Evolutionary conservation across 1,284 basidiomycete genomes (phyloP), one percentile per base, ranked within the genome.

Genomic region (Trichosporon coremiiforme): DNA sequence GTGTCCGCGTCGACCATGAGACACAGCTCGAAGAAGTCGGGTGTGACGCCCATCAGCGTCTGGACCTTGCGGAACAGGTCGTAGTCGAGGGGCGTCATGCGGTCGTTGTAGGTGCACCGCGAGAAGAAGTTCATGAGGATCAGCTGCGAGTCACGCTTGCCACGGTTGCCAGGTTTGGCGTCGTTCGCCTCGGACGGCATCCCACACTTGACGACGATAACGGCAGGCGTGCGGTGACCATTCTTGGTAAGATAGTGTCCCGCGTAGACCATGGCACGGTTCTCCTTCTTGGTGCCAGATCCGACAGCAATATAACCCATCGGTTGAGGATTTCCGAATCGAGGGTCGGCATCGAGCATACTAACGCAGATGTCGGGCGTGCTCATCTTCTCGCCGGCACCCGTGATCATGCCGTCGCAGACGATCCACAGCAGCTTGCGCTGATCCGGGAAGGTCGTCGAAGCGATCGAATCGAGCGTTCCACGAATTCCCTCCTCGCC

Each of bases 111-210:
- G 13, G 97, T 99, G 77, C 98, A 95, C 64, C 93, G 90, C 67
- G 94, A 95, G 86, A 99, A 98, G 84, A 99, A 99, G 85, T 98
- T 98, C 96, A 99, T 99, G 76, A 99, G 87, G 78, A 99, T 93
- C 78, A 99, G 91, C 81, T 99, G 97, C 83, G 94, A 95, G 85
- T 99, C 97, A 66, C 97, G 92, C 84, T 99, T 99, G 75, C 97
- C 97, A 75, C 97, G 88, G 85, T 99, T 99, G 17, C 97, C 97
- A 1, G 96, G 94, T n/a, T n/a, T 99, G 85, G 90, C 91, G 73
- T 95, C 94, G 15, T 86, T 85, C 17, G 91, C 90, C 81, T 98
- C 95, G 66, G 85, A 85, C 3, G 85, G 84, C 65, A 91, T 94
- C 47, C 97, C 96, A 80, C 96, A 99, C 84, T 99, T 99, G 83